Evolutionary conservation across 306 rosid genomes (phyloP).

Genomic region (Medicago ruthenica): DNA sequence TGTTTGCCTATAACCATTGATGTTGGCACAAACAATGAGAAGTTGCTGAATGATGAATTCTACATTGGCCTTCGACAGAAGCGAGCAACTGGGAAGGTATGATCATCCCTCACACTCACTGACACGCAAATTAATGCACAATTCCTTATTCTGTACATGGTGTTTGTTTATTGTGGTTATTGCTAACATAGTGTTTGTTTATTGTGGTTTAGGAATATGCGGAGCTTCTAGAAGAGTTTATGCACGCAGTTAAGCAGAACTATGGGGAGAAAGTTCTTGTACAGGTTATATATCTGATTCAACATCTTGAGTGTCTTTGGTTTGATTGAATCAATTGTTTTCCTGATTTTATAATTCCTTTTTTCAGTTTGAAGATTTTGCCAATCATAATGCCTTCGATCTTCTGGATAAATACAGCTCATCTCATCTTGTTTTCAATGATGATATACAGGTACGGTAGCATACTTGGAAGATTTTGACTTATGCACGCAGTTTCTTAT

Average conservation of each 20-base stretch:
- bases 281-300: constrained; percentile 69
- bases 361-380: constrained; percentile 92
- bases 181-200: constrained; percentile 26
- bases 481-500: constrained; percentile 13
- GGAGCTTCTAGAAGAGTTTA: constrained; percentile 94
- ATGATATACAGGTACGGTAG: constrained; percentile 97
- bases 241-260: constrained; percentile 88
- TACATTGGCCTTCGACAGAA: constrained; percentile 87
- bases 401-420: constrained; percentile 78
- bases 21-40: constrained; percentile 96
- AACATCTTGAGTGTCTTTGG: constrained; percentile 24
- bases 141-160: not conserved
- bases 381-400: constrained; percentile 93
- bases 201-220: constrained; percentile 73
- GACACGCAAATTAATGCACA: constrained; percentile 5
- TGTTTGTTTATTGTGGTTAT: constrained; percentile 37
- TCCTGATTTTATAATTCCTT: constrained; percentile 30
- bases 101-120: not conserved
- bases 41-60: constrained; percentile 82
- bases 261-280: constrained; percentile 92
- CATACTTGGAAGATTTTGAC: constrained; percentile 4
- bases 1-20: constrained; percentile 96
- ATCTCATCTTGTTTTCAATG: constrained; percentile 94
- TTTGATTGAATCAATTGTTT: constrained; percentile 26
- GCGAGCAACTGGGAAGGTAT: constrained; percentile 92